Percentiles rank a stretch among this genome's conserved stretches.
phyloP scores from a whole-genome alignment of 177 flowering plant genomes.

The Tripterygium wilfordii region DNA sequence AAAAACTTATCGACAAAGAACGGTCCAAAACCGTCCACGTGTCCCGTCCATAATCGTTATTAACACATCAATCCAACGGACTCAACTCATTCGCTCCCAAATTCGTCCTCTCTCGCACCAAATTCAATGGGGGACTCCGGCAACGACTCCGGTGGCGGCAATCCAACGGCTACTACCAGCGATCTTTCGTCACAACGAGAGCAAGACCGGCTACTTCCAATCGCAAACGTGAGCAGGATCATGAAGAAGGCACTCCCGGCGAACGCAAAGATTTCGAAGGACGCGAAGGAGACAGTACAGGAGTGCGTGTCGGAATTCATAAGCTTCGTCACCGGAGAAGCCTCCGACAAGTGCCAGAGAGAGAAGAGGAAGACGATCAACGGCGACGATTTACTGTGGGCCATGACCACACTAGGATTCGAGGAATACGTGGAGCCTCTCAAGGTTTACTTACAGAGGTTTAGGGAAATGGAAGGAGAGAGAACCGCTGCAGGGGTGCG shows the following conservation, averaged over 20 bases:
- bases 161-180: conserved; percentile 2
- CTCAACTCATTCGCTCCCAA: conserved; percentile 11
- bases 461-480: conserved; percentile 44
- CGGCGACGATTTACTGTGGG: conserved; percentile 30
- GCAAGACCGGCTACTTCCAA: conserved; percentile 52
- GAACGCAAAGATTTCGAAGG: conserved; percentile 35
- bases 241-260: conserved; percentile 29
- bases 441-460: conserved; percentile 22
- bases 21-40: conserved; percentile 23
- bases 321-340: conserved; percentile 39
- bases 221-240: conserved; percentile 41
- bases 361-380: conserved; percentile 37
- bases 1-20: conserved; percentile 21
- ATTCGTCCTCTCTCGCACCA: background rate
- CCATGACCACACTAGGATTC: conserved; percentile 31
- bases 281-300: conserved; percentile 34
- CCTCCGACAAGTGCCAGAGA: conserved; percentile 27
- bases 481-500: conserved; percentile 24
- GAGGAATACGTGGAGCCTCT: conserved; percentile 30
- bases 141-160: conserved; percentile 22
- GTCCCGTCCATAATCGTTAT: conserved; percentile 3
- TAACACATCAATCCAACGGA: conserved; percentile 16
- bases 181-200: conserved; percentile 34
- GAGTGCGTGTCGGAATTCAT: conserved; percentile 39
- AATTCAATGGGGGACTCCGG: conserved; percentile 43